Percentiles rank a stretch among this genome's conserved stretches.
phyloP scores from a whole-genome alignment of 495 filamentous ascomycete genomes.

The Aspergillus wentii region DNA sequence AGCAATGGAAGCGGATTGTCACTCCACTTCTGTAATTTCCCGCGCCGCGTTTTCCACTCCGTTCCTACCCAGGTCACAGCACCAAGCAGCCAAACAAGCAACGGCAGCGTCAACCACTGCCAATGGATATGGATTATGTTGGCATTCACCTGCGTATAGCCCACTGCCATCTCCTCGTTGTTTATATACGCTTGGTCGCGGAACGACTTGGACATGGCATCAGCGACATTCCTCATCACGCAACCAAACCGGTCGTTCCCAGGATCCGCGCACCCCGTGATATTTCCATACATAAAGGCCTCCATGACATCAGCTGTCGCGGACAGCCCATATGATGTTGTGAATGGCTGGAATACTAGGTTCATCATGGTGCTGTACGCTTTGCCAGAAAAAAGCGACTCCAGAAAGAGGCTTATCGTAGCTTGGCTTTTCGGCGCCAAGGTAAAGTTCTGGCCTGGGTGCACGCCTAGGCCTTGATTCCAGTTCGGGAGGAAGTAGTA shows the following conservation, averaged over 20 bases:
- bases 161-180: neutral
- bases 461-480: too few species aligned
- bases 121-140: slow-evolving; percentile 9
- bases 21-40: neutral
- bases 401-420: too few species aligned
- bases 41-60: slow-evolving; percentile 2
- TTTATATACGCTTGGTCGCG: slow-evolving; percentile 1
- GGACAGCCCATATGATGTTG: too few species aligned
- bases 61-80: slow-evolving; percentile 3
- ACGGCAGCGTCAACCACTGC: slow-evolving; percentile 12
- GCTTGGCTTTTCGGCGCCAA: too few species aligned
- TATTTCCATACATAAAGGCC: too few species aligned
- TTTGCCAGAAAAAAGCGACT: too few species aligned
- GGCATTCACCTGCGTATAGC: neutral
- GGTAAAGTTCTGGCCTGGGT: too few species aligned
- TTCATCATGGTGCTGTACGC: too few species aligned
- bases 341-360: too few species aligned
- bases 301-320: too few species aligned
- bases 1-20: slow-evolving; percentile 7
- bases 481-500: too few species aligned
- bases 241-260: slow-evolving; percentile 12
- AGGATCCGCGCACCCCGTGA: neutral
- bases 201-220: slow-evolving; percentile 10
- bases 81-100: slow-evolving; percentile 10
- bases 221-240: slow-evolving; percentile 8